A percentile compares a stretch with the other conserved stretches of the same genome.
phyloP scores from a whole-genome alignment of 331 rosid genomes.

The Quercus tomentella region DNA sequence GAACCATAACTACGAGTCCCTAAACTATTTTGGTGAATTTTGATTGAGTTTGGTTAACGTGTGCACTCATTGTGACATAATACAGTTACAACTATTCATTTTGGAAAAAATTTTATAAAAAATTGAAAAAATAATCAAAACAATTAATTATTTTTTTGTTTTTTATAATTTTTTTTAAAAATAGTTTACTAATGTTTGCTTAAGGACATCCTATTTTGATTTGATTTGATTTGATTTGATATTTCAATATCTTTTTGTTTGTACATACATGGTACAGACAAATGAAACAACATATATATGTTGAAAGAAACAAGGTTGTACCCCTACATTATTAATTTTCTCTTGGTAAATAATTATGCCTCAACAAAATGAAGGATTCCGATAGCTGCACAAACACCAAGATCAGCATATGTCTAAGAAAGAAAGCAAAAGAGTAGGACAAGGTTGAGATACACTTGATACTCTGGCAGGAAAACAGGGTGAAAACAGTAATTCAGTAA shows the following conservation, averaged over 20 bases:
- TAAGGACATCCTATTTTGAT: too few relatives aligned
- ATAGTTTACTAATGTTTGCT: too few relatives aligned
- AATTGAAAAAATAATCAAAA: too few relatives aligned
- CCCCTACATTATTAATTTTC: too few relatives aligned
- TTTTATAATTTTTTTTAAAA: accelerated
- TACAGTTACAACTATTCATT: neutral
- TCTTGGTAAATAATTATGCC: too few relatives aligned
- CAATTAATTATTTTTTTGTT: too few relatives aligned
- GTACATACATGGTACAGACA: neutral
- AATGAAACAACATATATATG: neutral
- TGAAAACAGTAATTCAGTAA: neutral
- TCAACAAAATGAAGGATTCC: neutral
- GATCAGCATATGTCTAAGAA: too few relatives aligned
- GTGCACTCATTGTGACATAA: too few relatives aligned
- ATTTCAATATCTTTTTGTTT: neutral
- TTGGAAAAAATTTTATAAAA: accelerated
- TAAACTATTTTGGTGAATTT: neutral
- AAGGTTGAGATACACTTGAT: too few relatives aligned
- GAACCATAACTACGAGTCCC: neutral
- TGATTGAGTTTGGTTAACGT: too few relatives aligned
- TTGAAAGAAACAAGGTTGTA: neutral
- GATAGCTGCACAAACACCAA: neutral
- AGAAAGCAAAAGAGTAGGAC: too few relatives aligned
- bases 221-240: neutral
- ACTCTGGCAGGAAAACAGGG: too few relatives aligned